These are phyloP conservation scores for Cyclostephanos invisitatus DNA, from an alignment of 108 stramenopile species.

Conservation along the genomic window DNA sequence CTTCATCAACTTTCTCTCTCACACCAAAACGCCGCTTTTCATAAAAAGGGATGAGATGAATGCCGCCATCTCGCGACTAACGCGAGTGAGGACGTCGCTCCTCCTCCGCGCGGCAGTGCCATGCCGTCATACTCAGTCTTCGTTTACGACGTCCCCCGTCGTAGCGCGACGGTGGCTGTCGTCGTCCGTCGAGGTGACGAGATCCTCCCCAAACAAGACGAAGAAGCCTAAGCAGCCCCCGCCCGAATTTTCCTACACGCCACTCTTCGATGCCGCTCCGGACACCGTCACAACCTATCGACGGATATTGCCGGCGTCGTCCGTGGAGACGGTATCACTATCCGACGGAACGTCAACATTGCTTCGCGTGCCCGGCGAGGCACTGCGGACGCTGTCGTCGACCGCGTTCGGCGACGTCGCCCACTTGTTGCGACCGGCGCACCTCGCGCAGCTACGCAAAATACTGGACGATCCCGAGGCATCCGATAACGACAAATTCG, in stretches of 20 bases:
- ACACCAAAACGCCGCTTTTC: no score
- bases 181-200: slow-evolving; percentile 41
- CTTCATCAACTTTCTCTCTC: no score
- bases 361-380: slow-evolving; percentile 57
- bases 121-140: background rate
- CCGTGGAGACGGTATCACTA: slow-evolving; percentile 53
- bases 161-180: slow-evolving; percentile 36
- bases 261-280: slow-evolving; percentile 63
- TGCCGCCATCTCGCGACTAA: slow-evolving; percentile 1
- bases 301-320: slow-evolving; percentile 57
- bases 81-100: background rate
- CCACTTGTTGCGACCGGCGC: slow-evolving; percentile 90
- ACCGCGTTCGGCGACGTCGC: slow-evolving; percentile 91
- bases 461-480: slow-evolving; percentile 95
- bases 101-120: slow-evolving; percentile 11
- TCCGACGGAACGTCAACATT: slow-evolving; percentile 57
- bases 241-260: slow-evolving; percentile 62
- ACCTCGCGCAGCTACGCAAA: slow-evolving; percentile 88
- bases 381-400: slow-evolving; percentile 63
- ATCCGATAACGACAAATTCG: slow-evolving; percentile 93
- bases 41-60: no score
- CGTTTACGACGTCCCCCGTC: slow-evolving; percentile 1
- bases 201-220: slow-evolving; percentile 21
- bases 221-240: slow-evolving; percentile 32
- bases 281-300: slow-evolving; percentile 56